phyloP scores from a whole-genome alignment of 139 green algal species.

The Diplosphaera chodatii region DNA sequence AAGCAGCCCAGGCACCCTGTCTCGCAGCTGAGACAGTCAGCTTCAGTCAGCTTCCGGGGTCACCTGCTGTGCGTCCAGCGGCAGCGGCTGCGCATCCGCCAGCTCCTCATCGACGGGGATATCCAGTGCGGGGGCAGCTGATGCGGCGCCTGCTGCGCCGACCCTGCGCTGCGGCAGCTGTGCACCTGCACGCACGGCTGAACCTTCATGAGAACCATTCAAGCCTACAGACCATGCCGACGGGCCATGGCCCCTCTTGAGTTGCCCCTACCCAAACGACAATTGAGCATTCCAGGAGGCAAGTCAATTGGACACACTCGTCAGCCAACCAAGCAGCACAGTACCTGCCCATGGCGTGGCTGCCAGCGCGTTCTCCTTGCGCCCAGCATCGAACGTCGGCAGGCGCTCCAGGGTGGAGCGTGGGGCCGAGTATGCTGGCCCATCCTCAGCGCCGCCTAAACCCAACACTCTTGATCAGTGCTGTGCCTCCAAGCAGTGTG shows the following conservation, averaged over 20 bases:
- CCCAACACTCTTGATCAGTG: too few relatives aligned
- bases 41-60: too few relatives aligned
- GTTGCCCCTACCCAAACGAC: too few relatives aligned
- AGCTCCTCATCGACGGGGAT: constrained; percentile 41
- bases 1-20: too few relatives aligned
- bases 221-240: too few relatives aligned
- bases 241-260: too few relatives aligned
- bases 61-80: background rate
- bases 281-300: too few relatives aligned
- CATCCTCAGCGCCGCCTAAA: background rate
- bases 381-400: constrained; percentile 18
- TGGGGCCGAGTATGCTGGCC: background rate
- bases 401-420: constrained; percentile 5
- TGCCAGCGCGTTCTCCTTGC: constrained; percentile 48
- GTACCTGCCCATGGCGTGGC: constrained; percentile 33
- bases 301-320: too few relatives aligned
- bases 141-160: constrained; percentile 3
- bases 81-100: background rate
- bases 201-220: too few relatives aligned
- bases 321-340: too few relatives aligned
- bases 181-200: background rate
- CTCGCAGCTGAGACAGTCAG: too few relatives aligned
- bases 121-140: constrained; percentile 21
- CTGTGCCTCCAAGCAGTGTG: too few relatives aligned
- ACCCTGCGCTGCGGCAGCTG: constrained; percentile 23